Conservation (phyloP, 306 rosid species). For the Begonia loranthoides region DNA sequence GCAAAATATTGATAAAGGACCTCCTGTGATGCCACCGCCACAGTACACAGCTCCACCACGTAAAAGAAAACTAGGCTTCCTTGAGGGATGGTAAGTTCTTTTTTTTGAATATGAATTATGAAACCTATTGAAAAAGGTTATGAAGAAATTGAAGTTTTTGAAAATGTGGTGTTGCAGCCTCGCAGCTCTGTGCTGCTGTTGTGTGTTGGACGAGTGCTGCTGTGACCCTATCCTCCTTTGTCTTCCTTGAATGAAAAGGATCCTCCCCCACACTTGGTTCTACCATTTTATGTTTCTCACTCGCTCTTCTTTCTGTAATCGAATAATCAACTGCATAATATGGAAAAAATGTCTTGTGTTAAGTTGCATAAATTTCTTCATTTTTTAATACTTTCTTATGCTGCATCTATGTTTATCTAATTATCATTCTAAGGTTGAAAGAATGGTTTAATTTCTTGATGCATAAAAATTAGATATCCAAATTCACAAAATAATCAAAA, state of each 20-base stretch:
- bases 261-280: too few species aligned
- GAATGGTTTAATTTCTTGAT: too few species aligned
- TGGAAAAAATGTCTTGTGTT: too few species aligned
- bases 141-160: background rate
- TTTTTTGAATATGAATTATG: background rate
- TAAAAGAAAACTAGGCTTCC: constrained; percentile 35
- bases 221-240: constrained; percentile 55
- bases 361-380: too few species aligned
- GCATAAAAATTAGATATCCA: too few species aligned
- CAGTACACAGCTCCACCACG: constrained; percentile 44
- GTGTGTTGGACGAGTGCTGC: constrained; percentile 71
- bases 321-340: too few species aligned
- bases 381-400: too few species aligned
- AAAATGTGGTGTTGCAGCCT: constrained; percentile 27
- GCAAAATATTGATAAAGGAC: constrained; percentile 35
- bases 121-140: background rate
- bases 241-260: constrained; percentile 1
- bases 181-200: constrained; percentile 76
- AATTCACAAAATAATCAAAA: too few species aligned
- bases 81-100: constrained; percentile 66
- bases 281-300: too few species aligned
- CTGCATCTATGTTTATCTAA: too few species aligned
- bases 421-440: too few species aligned
- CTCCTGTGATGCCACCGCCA: constrained; percentile 57
- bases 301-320: too few species aligned